phyloP scores from a whole-genome alignment of 176 grass and related monocot genomes.

The Puya raimondii region DNA sequence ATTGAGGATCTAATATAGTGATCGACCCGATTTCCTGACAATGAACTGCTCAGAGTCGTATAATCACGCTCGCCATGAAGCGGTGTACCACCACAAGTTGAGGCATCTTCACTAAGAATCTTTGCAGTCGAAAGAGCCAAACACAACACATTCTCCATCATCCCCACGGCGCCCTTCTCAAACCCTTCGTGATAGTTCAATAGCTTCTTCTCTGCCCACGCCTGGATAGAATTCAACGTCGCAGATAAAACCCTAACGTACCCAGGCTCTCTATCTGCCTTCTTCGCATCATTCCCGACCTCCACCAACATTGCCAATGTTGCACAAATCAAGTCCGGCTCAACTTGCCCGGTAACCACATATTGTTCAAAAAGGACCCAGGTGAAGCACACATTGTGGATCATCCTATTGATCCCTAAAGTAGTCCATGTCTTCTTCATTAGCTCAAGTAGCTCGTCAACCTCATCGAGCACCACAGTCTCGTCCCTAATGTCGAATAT shows the following conservation, averaged over 20 bases:
- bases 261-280: constrained; percentile 25
- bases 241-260: constrained; percentile 40
- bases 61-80: constrained; percentile 9
- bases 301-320: constrained; percentile 49
- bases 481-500: constrained; percentile 48
- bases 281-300: constrained; percentile 22
- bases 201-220: constrained; percentile 54
- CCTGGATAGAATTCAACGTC: constrained; percentile 32
- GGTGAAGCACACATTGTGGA: constrained; percentile 61
- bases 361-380: constrained; percentile 64
- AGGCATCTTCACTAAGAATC: constrained; percentile 38
- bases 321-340: constrained; percentile 39
- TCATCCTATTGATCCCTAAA: constrained; percentile 40
- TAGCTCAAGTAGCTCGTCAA: constrained; percentile 59
- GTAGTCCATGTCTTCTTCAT: constrained; percentile 53
- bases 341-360: constrained; percentile 33
- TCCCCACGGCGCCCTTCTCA: constrained; percentile 8
- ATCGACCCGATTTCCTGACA: constrained; percentile 32
- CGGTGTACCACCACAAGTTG: constrained; percentile 5
- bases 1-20: constrained; percentile 44
- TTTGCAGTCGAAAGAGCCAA: constrained; percentile 25
- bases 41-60: constrained; percentile 3
- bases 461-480: constrained; percentile 57
- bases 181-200: constrained; percentile 54
- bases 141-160: constrained; percentile 46